Conservation (phyloP, 768 basidiomycete species). For the Sporobolomyces phaffii region DNA sequence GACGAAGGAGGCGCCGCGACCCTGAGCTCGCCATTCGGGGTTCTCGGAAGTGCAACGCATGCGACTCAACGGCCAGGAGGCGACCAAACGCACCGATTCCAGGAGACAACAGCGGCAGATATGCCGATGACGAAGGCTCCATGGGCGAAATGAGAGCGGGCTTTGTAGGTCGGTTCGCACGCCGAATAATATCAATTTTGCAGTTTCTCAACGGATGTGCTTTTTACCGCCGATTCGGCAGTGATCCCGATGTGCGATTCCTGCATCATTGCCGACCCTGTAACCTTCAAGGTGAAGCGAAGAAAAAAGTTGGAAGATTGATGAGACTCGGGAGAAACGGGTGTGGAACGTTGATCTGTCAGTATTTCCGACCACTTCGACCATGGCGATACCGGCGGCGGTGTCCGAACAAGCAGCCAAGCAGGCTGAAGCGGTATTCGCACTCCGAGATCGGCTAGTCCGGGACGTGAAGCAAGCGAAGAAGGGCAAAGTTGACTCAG, state of each 20-base stretch:
- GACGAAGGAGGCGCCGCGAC: conserved; percentile 29
- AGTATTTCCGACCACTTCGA: neutral
- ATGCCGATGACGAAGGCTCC: conserved; percentile 4
- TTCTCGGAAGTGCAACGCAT: conserved; percentile 6
- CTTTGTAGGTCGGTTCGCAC: too few species aligned
- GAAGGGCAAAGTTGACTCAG: conserved; percentile 15
- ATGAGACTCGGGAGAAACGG: too few species aligned
- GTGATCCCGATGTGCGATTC: too few species aligned
- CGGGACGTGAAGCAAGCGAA: neutral
- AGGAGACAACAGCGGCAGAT: too few species aligned
- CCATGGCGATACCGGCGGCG: neutral
- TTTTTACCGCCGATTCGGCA: too few species aligned
- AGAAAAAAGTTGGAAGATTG: too few species aligned
- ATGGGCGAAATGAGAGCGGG: conserved; percentile 2
- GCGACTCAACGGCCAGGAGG: neutral
- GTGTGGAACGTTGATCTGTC: neutral
- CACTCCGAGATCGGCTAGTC: conserved; percentile 14
- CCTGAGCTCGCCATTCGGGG: conserved; percentile 26
- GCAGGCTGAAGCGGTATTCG: conserved; percentile 2
- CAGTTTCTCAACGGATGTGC: too few species aligned
- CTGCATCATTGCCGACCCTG: too few species aligned
- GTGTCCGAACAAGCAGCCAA: neutral
- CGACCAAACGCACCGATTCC: too few species aligned
- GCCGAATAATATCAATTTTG: too few species aligned
- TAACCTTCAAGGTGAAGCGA: too few species aligned